These are phyloP conservation scores for Malassezia obtusa DNA, from an alignment of 1,284 basidiomycete genomes.

Conservation along the genomic window DNA sequence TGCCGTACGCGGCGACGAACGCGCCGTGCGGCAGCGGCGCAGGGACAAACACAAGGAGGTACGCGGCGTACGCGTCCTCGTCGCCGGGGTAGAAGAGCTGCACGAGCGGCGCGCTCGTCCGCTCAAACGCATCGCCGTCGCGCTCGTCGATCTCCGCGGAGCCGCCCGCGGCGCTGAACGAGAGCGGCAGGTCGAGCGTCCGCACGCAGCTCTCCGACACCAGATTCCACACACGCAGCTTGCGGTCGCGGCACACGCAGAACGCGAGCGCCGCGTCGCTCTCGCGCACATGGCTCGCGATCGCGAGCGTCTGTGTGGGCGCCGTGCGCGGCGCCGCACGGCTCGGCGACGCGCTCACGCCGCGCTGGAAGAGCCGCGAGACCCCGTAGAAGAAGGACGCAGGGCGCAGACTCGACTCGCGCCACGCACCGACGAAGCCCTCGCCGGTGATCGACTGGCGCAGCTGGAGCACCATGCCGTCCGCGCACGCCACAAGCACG, in stretches of 20 bases:
- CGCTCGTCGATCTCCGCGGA: constrained; percentile 4
- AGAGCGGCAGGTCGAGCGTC: constrained; percentile 30
- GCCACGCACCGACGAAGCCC: constrained; percentile 25
- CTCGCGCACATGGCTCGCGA: constrained; percentile 25
- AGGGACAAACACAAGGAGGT: constrained; percentile 34
- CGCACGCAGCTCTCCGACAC: constrained; percentile 37
- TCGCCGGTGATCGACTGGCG: constrained; percentile 16
- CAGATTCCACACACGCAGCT: constrained; percentile 41
- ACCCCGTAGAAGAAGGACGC: constrained; percentile 35
- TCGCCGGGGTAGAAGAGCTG: constrained; percentile 26
- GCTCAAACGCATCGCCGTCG: constrained; percentile 15
- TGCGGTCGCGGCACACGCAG: constrained; percentile 35
- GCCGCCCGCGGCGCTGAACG: constrained; percentile 17
- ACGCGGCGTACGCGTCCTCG: constrained; percentile 20
- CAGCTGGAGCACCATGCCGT: constrained; percentile 36
- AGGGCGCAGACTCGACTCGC: constrained; percentile 27
- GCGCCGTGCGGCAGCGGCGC: constrained; percentile 27
- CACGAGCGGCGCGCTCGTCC: constrained; percentile 22
- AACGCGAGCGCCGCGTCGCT: constrained; percentile 27
- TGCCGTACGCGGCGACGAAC: constrained; percentile 37
- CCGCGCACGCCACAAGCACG: constrained; percentile 32
- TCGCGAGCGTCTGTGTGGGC: constrained; percentile 25
- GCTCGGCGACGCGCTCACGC: constrained; percentile 19
- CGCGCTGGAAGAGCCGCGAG: constrained; percentile 32
- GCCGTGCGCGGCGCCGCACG: constrained; percentile 11